Conservation (phyloP, 176 grass and related monocot species). For the Olyra latifolia region DNA sequence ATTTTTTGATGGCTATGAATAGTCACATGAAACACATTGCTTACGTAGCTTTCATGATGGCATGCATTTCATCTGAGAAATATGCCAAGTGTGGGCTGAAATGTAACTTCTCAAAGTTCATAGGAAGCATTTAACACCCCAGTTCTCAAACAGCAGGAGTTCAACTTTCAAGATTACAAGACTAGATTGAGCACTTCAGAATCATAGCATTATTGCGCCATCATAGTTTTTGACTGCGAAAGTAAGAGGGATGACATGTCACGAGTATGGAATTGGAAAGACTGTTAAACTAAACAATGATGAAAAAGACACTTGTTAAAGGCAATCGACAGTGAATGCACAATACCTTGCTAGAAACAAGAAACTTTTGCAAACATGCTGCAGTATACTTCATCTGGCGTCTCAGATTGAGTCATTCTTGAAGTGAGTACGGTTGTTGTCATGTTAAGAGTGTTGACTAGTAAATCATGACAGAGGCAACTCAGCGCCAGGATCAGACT, state of each 20-base stretch:
- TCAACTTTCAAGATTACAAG: conserved; percentile 13
- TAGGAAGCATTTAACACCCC: background rate
- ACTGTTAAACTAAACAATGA: background rate
- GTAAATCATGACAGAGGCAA: conserved; percentile 17
- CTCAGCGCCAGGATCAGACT: conserved; percentile 30
- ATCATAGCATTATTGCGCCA: background rate
- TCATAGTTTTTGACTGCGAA: background rate
- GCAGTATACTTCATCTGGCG: conserved; percentile 6
- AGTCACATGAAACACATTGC: background rate
- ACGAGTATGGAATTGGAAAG: conserved; percentile 2
- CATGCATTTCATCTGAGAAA: background rate
- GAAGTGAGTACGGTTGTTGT: background rate
- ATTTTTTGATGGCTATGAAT: background rate
- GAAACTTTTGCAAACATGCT: background rate
- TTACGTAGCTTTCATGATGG: background rate
- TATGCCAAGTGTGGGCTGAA: background rate
- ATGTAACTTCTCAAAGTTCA: background rate
- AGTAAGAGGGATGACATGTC: background rate
- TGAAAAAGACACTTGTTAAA: conserved; percentile 1
- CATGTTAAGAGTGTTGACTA: background rate
- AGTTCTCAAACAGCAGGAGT: conserved; percentile 2
- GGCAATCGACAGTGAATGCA: conserved; percentile 1
- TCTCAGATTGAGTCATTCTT: conserved; percentile 14
- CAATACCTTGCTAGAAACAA: conserved; percentile 1
- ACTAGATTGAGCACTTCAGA: background rate